Evolutionary conservation across 2,329 filamentous ascomycete genomes (phyloP).

Genomic region (Colletotrichum liriopes): DNA sequence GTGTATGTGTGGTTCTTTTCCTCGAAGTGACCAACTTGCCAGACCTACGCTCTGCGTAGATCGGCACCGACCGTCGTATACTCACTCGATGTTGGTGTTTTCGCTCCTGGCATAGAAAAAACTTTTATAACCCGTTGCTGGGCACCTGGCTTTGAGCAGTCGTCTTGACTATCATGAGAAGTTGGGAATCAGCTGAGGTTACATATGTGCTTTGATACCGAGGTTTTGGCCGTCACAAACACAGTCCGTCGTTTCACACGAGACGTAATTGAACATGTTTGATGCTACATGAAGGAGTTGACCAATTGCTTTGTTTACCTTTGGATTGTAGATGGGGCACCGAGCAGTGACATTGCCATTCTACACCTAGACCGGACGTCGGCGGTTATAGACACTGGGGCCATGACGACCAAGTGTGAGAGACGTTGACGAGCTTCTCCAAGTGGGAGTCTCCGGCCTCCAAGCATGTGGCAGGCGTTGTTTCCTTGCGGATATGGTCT

Average conservation of each 20-base stretch:
- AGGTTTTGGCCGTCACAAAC: not conserved
- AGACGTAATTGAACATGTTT: not conserved
- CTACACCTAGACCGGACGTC: not conserved
- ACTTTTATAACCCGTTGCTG: slow-evolving; percentile 42
- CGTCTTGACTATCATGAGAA: slow-evolving; percentile 45
- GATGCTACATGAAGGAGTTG: not conserved
- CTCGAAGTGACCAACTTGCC: slow-evolving; percentile 18
- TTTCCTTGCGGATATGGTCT: not conserved
- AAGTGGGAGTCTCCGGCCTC: not conserved
- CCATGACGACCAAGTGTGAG: not conserved
- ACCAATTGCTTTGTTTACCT: not conserved
- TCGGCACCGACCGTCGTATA: slow-evolving; percentile 38
- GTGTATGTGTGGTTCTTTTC: not conserved
- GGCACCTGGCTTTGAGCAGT: slow-evolving; percentile 45
- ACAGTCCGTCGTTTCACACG: not conserved
- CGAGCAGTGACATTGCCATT: not conserved
- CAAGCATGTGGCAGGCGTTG: not conserved
- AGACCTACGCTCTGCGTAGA: slow-evolving; percentile 42
- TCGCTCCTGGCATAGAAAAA: slow-evolving; percentile 44
- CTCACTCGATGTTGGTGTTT: slow-evolving; percentile 38
- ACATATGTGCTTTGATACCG: slow-evolving; percentile 9
- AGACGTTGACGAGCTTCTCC: not conserved
- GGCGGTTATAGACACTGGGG: not conserved
- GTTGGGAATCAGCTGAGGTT: slow-evolving; percentile 46
- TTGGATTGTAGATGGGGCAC: not conserved